Percentiles rank a stretch among this genome's conserved stretches.
These are phyloP conservation scores for Nothophoma quercina DNA, from an alignment of 2,329 filamentous ascomycete genomes.

Conservation along the genomic window DNA sequence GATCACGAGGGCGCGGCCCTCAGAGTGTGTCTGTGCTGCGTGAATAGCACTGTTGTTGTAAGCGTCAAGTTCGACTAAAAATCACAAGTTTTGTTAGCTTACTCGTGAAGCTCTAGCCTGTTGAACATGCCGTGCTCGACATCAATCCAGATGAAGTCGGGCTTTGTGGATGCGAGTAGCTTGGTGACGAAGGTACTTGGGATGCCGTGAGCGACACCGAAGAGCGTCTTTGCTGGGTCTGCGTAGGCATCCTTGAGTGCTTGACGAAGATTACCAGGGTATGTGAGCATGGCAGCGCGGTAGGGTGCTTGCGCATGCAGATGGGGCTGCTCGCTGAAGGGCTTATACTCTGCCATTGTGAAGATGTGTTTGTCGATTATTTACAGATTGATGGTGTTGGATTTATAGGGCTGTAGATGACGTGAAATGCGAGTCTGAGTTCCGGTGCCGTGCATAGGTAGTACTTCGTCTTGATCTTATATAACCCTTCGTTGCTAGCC, in stretches of 20 bases:
- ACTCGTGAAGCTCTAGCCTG: slow-evolving; percentile 35
- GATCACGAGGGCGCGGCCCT: slow-evolving; percentile 32
- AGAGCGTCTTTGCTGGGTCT: slow-evolving; percentile 32
- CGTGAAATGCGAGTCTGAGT: too few species aligned
- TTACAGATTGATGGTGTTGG: too few species aligned
- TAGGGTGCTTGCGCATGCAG: slow-evolving; percentile 34
- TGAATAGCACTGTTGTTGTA: slow-evolving; percentile 29
- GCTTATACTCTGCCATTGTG: slow-evolving; percentile 27
- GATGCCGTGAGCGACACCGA: slow-evolving; percentile 38
- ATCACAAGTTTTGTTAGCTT: too few species aligned
- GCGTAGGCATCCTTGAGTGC: slow-evolving; percentile 32
- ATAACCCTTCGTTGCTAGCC: not conserved
- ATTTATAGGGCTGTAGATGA: not conserved
- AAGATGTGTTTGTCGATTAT: not conserved
- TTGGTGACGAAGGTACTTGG: slow-evolving; percentile 38
- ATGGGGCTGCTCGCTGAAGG: slow-evolving; percentile 33
- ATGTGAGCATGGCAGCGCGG: slow-evolving; percentile 31
- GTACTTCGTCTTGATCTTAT: not conserved
- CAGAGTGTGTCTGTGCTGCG: slow-evolving; percentile 37
- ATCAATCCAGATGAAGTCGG: slow-evolving; percentile 39
- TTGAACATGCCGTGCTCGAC: slow-evolving; percentile 41
- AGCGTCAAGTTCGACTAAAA: not conserved
- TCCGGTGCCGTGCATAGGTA: too few species aligned
- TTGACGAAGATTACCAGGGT: slow-evolving; percentile 31
- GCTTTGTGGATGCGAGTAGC: slow-evolving; percentile 35